Conservation (phyloP, 208 protist genomes). For the Leishmania tarentolae region DNA sequence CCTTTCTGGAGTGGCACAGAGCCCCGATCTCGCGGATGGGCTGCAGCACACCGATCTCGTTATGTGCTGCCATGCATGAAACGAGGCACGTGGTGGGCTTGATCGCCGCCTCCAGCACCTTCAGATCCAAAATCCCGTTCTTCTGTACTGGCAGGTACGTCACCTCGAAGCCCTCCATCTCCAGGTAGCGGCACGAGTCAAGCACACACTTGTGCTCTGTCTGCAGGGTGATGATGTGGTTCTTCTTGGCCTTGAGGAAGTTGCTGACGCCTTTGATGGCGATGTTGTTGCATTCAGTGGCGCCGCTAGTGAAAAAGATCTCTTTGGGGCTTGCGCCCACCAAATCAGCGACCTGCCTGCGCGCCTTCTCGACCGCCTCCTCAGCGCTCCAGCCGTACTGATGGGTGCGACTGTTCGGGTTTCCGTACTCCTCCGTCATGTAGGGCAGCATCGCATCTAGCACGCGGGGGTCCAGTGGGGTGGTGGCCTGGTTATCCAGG, state of each 20-base stretch:
- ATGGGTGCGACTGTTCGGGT: conserved; percentile 99
- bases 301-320: conserved; percentile 99
- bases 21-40: conserved; percentile 96
- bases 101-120: conserved; percentile 92
- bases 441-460: conserved; percentile 99
- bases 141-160: conserved; percentile 98
- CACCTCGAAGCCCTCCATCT: conserved; percentile 96
- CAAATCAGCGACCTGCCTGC: conserved; percentile 87
- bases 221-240: conserved; percentile 98
- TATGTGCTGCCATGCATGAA: conserved; percentile 98
- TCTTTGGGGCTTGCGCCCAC: conserved; percentile 97
- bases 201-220: conserved; percentile 99
- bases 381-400: conserved; percentile 97
- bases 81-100: conserved; percentile 96
- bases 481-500: conserved; percentile 96
- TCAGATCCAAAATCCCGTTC: conserved; percentile 97
- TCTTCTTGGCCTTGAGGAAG: conserved; percentile 97
- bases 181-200: conserved; percentile 97
- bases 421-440: conserved; percentile 97
- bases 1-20: conserved; percentile 93
- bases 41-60: conserved; percentile 99
- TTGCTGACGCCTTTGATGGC: conserved; percentile 98
- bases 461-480: conserved; percentile 97
- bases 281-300: conserved; percentile 99
- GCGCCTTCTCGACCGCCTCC: conserved; percentile 95